Evolutionary conservation across 2,329 filamentous ascomycete genomes (phyloP), one percentile per base, ranked within the genome.

Genomic region (Diaporthe citri): DNA sequence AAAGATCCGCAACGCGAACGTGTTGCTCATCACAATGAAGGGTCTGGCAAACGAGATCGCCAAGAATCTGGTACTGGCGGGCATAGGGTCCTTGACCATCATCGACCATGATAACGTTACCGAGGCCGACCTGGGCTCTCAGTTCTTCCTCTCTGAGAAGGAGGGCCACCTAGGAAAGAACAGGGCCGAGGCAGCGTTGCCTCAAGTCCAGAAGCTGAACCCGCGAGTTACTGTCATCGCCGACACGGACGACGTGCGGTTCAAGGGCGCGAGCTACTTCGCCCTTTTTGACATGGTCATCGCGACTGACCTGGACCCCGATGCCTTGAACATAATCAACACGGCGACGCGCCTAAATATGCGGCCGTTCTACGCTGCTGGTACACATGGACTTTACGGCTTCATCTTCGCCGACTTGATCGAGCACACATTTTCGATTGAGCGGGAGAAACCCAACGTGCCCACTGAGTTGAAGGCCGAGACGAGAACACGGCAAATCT

Each of bases 401-500:
- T 99, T 95, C 86, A 94, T 98, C 78, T 99, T 99, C 83, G 94
- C 94, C 74, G 97, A 99, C 83, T 89, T 99, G 31, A 95, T 98
- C 79, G 90, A 93, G 80, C 97, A 99, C 83, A 93, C 96, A 80
- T 99, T 95, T 81, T 91, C 97, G 76, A 93, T 99, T 76, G 93
- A 97, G 86, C 93, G 97, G 74, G 92, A 95, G 76, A 92, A 93
- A 77, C 92, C 94, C 74, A 98, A 98, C 81, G 86, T 94, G 17
- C 82, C 90, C 28, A 93, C 92, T 0, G 83, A 88, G 55, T 77
- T 87, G 12, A 88, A 88, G 64, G 85, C 89, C 6, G 97, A 99
- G 82, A 93, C 94, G 1, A 88, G 91, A 36, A 98, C 96, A 7
- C 91, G 96, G 72, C 92, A 90, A 78, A 89, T 98, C 74, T 85